Evolutionary conservation across 1,284 basidiomycete species (phyloP).

Genomic region (Fomitopsis betulina): DNA sequence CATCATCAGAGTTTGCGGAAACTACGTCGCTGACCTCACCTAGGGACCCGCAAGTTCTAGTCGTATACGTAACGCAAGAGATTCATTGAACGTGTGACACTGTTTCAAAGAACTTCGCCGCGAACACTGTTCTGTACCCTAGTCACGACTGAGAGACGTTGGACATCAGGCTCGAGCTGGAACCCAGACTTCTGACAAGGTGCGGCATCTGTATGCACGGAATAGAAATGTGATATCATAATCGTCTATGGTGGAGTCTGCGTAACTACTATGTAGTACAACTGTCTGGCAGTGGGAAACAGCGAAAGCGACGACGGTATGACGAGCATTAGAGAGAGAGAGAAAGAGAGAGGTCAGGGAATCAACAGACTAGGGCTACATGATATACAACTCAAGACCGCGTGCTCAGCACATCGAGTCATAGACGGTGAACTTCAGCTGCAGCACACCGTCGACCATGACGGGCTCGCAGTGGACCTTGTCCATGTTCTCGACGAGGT

Average conservation of each 20-base stretch:
- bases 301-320: not conserved
- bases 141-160: too few species aligned
- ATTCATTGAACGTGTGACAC: too few species aligned
- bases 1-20: too few species aligned
- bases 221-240: not conserved
- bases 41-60: too few species aligned
- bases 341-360: too few species aligned
- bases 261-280: not conserved
- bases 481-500: conserved; percentile 59
- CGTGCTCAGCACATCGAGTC: conserved; percentile 6
- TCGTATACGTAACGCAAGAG: too few species aligned
- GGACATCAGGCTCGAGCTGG: not conserved
- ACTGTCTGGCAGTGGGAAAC: conserved; percentile 1
- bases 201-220: not conserved
- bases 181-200: not conserved
- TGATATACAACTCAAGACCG: not conserved
- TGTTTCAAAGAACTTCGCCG: too few species aligned
- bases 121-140: too few species aligned
- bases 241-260: not conserved
- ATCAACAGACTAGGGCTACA: conserved; percentile 4
- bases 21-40: too few species aligned
- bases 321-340: not conserved
- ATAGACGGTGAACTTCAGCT: conserved; percentile 35
- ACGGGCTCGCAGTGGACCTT: conserved; percentile 40
- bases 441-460: conserved; percentile 16